Base-by-base conservation (phyloP, 148 eudicot species). In the Chenopodium quinoa region DNA sequence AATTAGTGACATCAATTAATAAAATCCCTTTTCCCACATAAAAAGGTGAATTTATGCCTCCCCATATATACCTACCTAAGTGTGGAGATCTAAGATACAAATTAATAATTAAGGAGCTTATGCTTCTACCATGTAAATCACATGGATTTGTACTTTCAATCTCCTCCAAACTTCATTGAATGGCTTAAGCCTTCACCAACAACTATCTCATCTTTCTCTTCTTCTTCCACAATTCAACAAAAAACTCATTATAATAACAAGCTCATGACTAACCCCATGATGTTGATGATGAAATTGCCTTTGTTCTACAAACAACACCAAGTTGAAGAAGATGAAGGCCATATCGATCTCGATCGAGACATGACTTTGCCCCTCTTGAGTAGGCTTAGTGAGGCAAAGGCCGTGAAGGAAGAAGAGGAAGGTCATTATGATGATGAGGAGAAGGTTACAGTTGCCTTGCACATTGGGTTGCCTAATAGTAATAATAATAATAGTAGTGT, bases 301-400 rank as follows among this genome's bases (percentile, higher is more conserved):
- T 71, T 83, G 17, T 84, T 76, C 25, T 80, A 84, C 79, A 82
- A 84, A 48, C 87, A 84, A 25, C 75, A 75, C 52, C 80, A 84
- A 46, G 68, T 71, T 2, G 67, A 71, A 5, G 81, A 78, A 10
- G 82, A 82, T 12, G 80, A 83, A 73, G 85, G 80, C 31, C 78
- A 84, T 29, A 76, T 47, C 66, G 82, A 84, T 3, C 58, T 68
- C n/a, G 76, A 68, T 7, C 27, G 81, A 70, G 90, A 83, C 75
- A 81, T 83, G 37, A 90, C 91, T 71, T 79, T 91, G 75, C 94
- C 94, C 73, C 89, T 91, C 67, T 85, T 91, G 12, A 90, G 86
- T 81, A 79, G 85, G 75, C 81, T 90, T 31, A 83, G 75, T 63
- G 87, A 82, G 71, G 82, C 79, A 73, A 86, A 60, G 72, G 82